Conservation (phyloP, 1,139 yeast genomes). For the Pichia norvegensis region DNA sequence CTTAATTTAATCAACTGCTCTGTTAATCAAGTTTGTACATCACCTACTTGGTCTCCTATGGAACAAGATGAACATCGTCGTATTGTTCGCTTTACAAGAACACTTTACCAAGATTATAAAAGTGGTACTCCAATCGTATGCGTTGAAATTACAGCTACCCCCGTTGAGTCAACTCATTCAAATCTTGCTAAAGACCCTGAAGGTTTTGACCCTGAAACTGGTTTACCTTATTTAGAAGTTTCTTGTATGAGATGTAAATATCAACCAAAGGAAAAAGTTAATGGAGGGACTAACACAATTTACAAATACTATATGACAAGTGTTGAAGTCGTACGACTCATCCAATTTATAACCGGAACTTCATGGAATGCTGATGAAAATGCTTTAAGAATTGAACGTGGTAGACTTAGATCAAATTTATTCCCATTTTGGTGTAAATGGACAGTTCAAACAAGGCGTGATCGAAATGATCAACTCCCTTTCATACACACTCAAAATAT, state of each 20-base stretch:
- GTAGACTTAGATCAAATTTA: constrained; percentile 54
- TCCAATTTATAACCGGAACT: constrained; percentile 47
- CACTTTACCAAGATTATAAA: too few species aligned
- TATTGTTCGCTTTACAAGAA: constrained; percentile 50
- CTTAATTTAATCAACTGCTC: constrained; percentile 39
- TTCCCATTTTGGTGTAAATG: constrained; percentile 63
- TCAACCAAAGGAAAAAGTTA: constrained; percentile 18
- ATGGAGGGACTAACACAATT: too few species aligned
- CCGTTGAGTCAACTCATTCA: too few species aligned
- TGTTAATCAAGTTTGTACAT: constrained; percentile 39
- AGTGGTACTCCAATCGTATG: constrained; percentile 45
- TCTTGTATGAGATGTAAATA: constrained; percentile 45
- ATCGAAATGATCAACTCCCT: too few species aligned
- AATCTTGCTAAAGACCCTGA: constrained; percentile 33
- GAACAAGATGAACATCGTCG: constrained; percentile 48
- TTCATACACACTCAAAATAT: too few species aligned
- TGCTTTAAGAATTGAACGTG: constrained; percentile 51
- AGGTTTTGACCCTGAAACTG: constrained; percentile 29
- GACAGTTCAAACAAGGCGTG: constrained; percentile 46
- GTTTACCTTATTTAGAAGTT: constrained; percentile 49
- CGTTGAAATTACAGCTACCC: too few species aligned
- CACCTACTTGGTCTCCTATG: constrained; percentile 40
- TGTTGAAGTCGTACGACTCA: constrained; percentile 59
- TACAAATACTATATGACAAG: constrained; percentile 51
- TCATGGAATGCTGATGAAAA: constrained; percentile 40